Conservation (phyloP, 1,139 yeast species). For the Geotrichum phurueaensis region DNA sequence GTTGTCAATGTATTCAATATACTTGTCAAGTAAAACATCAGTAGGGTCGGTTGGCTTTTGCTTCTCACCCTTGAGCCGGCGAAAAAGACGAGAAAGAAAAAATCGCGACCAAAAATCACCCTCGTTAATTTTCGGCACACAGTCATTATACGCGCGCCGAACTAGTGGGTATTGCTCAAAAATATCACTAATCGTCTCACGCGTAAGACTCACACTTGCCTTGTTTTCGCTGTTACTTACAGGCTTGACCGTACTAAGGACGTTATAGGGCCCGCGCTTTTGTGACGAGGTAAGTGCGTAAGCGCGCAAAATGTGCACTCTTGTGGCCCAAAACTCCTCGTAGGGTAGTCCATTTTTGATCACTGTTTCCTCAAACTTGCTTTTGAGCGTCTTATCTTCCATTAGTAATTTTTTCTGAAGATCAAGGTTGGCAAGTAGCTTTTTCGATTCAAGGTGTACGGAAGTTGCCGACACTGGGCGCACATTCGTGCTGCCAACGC, state of each 20-base stretch:
- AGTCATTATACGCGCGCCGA: conserved; percentile 81
- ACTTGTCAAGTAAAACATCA: conserved; percentile 79
- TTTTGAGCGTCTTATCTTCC: conserved; percentile 64
- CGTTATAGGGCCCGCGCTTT: conserved; percentile 89
- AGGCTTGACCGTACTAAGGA: conserved; percentile 86
- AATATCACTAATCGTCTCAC: conserved; percentile 84
- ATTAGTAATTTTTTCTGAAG: conserved; percentile 72
- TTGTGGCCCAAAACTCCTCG: conserved; percentile 79
- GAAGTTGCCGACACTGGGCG: conserved; percentile 10
- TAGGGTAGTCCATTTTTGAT: conserved; percentile 73
- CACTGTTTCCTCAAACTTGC: conserved; percentile 82
- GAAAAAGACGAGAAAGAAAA: conserved; percentile 79
- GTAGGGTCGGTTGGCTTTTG: conserved; percentile 71
- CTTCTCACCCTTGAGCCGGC: conserved; percentile 85
- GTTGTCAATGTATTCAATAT: conserved; percentile 38
- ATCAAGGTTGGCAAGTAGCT: conserved; percentile 59
- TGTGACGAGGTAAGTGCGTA: conserved; percentile 81
- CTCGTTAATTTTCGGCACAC: conserved; percentile 82
- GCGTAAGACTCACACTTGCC: conserved; percentile 84
- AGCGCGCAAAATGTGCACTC: conserved; percentile 74
- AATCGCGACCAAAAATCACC: conserved; percentile 97
- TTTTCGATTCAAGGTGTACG: conserved; percentile 39
- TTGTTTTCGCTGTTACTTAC: conserved; percentile 65
- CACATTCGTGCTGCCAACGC: conserved; percentile 35
- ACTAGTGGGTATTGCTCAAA: conserved; percentile 92